Evolutionary conservation across 1,284 basidiomycete genomes (phyloP), one percentile per base, ranked within the genome.

Genomic region (Austroboletus novae-zelandiae): DNA sequence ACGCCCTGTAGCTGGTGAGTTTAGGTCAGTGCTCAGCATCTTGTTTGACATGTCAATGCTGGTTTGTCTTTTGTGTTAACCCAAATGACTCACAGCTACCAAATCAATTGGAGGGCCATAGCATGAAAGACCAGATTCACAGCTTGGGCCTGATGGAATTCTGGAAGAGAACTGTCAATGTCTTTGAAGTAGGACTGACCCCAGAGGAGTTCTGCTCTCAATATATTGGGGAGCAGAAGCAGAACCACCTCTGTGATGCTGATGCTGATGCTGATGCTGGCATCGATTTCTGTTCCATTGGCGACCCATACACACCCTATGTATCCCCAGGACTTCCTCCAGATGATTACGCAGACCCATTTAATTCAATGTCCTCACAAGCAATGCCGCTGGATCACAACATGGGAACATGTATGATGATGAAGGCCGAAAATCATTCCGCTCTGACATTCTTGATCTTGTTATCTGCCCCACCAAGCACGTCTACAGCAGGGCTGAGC

Each of bases 11-110:
- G n/a, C n/a, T n/a, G n/a, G n/a, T n/a, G n/a, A n/a, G n/a, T n/a
- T n/a, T n/a, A n/a, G n/a, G n/a, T n/a, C n/a, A n/a, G n/a, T n/a
- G 1, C 72, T 98, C 32, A 86, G 92, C 60, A 88, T 86, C 0
- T 78, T 98, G 5, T 91, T 98, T 59, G 84, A 92, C 57, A 95
- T 93, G 0, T 11, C 92, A 97, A 72, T 74, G 85, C 2, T 98
- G 95, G 95, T 90, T 88, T 62, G 80, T 97, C 6, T 90, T 97
- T 70, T 97, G 93, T 64, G 69, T 98, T 57, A 94, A 92, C 60
- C 94, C 94, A 10, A 98, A 98, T 66, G 94, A 97, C 72, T 89
- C 91, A 17, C 94, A 97, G 67, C 73, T 98, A n/a, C 91, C 94
- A 27, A 93, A 94, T 65, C 94, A 98, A 68, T 74, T 97, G 50